phyloP scores from a whole-genome alignment of 2,329 filamentous ascomycete genomes.

The Microdochium bolleyi region DNA sequence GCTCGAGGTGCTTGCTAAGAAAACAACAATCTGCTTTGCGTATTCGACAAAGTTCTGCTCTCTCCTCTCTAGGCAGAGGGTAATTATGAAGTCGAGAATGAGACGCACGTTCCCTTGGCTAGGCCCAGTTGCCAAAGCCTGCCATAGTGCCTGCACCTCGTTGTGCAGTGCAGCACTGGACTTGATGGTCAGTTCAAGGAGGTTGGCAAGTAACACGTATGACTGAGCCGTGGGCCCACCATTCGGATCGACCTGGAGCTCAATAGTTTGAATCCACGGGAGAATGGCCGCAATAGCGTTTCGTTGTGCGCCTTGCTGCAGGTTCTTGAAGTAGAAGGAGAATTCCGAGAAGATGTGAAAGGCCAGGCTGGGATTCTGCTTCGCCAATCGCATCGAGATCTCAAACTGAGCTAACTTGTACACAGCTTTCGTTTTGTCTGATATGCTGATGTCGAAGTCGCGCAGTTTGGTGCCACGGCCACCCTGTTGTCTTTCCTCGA shows the following conservation, averaged over 20 bases:
- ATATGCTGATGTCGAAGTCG: slow-evolving; percentile 96
- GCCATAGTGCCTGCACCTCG: slow-evolving; percentile 95
- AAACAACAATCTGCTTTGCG: slow-evolving; percentile 96
- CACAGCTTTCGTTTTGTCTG: slow-evolving; percentile 95
- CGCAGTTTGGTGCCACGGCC: slow-evolving; percentile 78
- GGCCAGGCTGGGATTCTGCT: slow-evolving; percentile 80
- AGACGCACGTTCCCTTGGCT: slow-evolving; percentile 91
- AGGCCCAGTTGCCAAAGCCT: slow-evolving; percentile 86
- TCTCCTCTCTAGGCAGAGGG: slow-evolving; percentile 81
- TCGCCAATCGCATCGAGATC: slow-evolving; percentile 82
- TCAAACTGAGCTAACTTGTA: slow-evolving; percentile 98
- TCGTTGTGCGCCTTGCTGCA: slow-evolving; percentile 74
- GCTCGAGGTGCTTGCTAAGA: slow-evolving; percentile 72
- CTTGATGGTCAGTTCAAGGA: slow-evolving; percentile 93
- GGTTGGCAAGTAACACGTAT: slow-evolving; percentile 88
- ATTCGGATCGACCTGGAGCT: slow-evolving; percentile 85
- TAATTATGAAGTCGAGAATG: slow-evolving; percentile 93
- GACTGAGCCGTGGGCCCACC: slow-evolving; percentile 85
- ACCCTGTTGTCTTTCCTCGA: slow-evolving; percentile 74
- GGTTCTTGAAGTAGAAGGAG: slow-evolving; percentile 82
- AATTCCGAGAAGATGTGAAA: slow-evolving; percentile 97
- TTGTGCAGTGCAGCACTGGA: slow-evolving; percentile 85
- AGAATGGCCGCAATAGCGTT: slow-evolving; percentile 92
- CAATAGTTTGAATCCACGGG: slow-evolving; percentile 93
- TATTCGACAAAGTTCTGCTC: slow-evolving; percentile 99